Conservation (phyloP, 306 rosid species). For the Macrotyloma uniflorum region DNA sequence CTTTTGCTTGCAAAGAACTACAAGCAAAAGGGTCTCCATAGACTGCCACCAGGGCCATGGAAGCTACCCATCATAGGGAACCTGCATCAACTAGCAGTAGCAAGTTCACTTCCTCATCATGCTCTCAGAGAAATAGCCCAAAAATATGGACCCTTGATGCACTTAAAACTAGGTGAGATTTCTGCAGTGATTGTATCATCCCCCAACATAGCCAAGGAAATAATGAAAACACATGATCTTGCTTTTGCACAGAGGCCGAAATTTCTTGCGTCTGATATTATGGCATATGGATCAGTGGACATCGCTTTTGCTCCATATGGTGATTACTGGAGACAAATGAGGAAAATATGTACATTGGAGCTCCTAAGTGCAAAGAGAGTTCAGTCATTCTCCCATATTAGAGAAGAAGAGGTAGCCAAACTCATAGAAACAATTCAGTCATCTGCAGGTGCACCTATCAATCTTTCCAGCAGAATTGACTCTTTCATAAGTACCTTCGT, state of each 20-base stretch:
- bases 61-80: constrained; percentile 40
- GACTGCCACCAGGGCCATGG: constrained; percentile 35
- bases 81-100: constrained; percentile 32
- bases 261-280: constrained; percentile 4
- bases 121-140: neutral
- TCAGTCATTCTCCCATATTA: constrained; percentile 6
- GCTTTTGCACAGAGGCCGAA: constrained; percentile 34
- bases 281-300: neutral
- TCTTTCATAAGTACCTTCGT: constrained; percentile 12
- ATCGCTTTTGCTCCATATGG: constrained; percentile 40
- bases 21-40: constrained; percentile 9
- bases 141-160: constrained; percentile 36
- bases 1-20: constrained; percentile 20
- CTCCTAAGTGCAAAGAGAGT: constrained; percentile 35
- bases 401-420: constrained; percentile 25
- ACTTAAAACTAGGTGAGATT: constrained; percentile 33
- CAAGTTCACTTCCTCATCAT: constrained; percentile 29
- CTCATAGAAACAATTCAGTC: constrained; percentile 22
- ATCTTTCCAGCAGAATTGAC: constrained; percentile 8
- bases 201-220: constrained; percentile 15
- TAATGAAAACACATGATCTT: constrained; percentile 38
- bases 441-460: constrained; percentile 18
- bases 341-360: constrained; percentile 26
- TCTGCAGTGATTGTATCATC: constrained; percentile 35
- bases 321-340: constrained; percentile 41